Conservation (phyloP, 2,329 filamentous ascomycete species). For the Talaromyces amestolkiae region DNA sequence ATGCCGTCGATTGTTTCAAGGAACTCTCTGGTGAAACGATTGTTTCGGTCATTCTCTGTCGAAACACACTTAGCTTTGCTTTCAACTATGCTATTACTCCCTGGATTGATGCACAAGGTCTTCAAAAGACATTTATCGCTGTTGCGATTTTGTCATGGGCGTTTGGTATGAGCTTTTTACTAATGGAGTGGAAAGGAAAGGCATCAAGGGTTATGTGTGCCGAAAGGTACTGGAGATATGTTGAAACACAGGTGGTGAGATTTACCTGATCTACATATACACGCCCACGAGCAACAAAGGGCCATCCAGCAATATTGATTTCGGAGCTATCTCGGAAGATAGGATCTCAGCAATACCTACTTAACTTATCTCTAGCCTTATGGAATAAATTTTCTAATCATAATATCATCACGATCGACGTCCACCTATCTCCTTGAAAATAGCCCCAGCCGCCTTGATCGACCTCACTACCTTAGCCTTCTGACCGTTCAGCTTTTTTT, state of each 20-base stretch:
- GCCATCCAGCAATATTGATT: not conserved
- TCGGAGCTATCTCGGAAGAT: not conserved
- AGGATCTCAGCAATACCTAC: too few species aligned
- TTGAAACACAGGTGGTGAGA: conserved; percentile 20
- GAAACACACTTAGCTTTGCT: conserved; percentile 38
- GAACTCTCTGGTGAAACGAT: conserved; percentile 51
- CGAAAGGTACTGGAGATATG: conserved; percentile 19
- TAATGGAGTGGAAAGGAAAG: conserved; percentile 53
- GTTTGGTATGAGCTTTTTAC: conserved; percentile 42
- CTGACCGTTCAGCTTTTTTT: not conserved
- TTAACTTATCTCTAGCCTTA: not conserved
- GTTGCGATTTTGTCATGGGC: conserved; percentile 41
- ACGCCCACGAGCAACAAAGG: not conserved
- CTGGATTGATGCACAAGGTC: conserved; percentile 44
- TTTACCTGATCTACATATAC: not conserved
- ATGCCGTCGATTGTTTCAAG: conserved; percentile 51
- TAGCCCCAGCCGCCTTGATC: not conserved
- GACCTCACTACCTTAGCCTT: not conserved
- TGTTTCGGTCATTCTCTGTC: conserved; percentile 50
- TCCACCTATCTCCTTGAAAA: not conserved
- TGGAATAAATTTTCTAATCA: not conserved
- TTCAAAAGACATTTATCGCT: conserved; percentile 46
- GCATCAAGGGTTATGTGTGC: conserved; percentile 14
- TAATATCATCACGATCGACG: not conserved
- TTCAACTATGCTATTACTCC: conserved; percentile 53